Evolutionary conservation across 1,284 basidiomycete genomes (phyloP), one percentile per base, ranked within the genome.

Genomic region (Rhodotorula sp.): DNA sequence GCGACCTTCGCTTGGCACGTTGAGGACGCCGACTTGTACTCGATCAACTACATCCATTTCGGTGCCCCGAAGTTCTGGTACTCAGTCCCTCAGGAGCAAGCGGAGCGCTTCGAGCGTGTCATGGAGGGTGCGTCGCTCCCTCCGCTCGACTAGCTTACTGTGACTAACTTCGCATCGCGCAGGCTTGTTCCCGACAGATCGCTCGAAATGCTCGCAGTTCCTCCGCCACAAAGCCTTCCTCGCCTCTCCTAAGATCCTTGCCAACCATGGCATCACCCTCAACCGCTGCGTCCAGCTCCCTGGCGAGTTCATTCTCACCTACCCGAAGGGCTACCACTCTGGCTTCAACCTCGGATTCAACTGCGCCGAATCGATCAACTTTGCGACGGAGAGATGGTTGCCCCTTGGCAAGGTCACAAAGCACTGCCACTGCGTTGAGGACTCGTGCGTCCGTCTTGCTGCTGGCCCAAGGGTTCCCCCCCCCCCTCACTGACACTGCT

Each of bases 1-100:
- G 95, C 96, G 22, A 94, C 93, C 0, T 96, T 99, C 80, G 93
- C 95, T 0, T 99, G 96, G 96, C 95, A 99, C 77, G 95, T 99
- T 58, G 95, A 99, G 77, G 86, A 86, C 62, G 76, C 75, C 28
- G 95, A 98, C 79, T 85, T 99, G 5, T 96, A 95, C 82, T 95
- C 92, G 65, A 99, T 99, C 83, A 99, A 98, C 81, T 98, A 96
- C 79, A 94, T 99, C 71, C 95, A 99, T 81, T 99, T 98, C 78
- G 95, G 95, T 4, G 94, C 95, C 0, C 94, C 94, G 1, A 99
- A 87, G 77, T 85, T 91, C 79, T 99, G 96, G 95, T 99, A 99
- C 80, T 88, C 94, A 0, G 86, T 98, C 44, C 94, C 94, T 13
- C 95, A 98, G 79, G 87, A 84, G 44, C 87, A 89, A 74, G 89